These are phyloP conservation scores for Penicillium riverlandense DNA, from an alignment of 495 filamentous ascomycete genomes.

Conservation along the genomic window DNA sequence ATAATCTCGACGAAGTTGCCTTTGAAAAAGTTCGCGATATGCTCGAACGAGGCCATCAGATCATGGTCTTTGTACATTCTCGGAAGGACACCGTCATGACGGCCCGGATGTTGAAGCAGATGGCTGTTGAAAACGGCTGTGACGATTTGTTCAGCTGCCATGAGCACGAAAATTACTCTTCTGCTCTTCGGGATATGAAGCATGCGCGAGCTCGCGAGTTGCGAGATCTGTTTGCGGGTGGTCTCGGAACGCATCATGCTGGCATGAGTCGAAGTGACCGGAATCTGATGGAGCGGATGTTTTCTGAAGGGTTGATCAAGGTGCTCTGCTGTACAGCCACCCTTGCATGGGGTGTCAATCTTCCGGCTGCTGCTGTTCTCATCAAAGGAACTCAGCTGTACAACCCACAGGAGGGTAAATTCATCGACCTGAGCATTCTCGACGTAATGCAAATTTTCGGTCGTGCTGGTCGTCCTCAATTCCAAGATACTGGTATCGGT, in stretches of 20 bases:
- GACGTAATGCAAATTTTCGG: conserved; percentile 99
- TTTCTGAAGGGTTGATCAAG: conserved; percentile 80
- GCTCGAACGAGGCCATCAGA: conserved; percentile 79
- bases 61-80: conserved; percentile 99
- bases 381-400: conserved; percentile 98
- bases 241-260: conserved; percentile 91
- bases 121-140: conserved; percentile 72
- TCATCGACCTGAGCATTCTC: conserved; percentile 91
- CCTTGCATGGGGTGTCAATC: conserved; percentile 93
- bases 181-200: conserved; percentile 73
- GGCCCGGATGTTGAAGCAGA: conserved; percentile 76
- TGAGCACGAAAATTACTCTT: conserved; percentile 66
- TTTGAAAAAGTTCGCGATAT: conserved; percentile 96
- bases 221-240: conserved; percentile 79
- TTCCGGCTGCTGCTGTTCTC: conserved; percentile 86
- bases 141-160: conserved; percentile 62
- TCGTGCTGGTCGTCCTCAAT: conserved; percentile 94
- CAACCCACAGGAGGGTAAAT: conserved; percentile 91
- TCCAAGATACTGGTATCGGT: conserved; percentile 90
- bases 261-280: conserved; percentile 90
- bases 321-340: conserved; percentile 98
- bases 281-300: conserved; percentile 88
- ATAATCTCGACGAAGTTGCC: conserved; percentile 77
- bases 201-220: conserved; percentile 76
- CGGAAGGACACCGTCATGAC: conserved; percentile 88